These are phyloP conservation scores for Trichaptum fuscoviolaceum DNA, from an alignment of 768 basidiomycete genomes.

Conservation along the genomic window DNA sequence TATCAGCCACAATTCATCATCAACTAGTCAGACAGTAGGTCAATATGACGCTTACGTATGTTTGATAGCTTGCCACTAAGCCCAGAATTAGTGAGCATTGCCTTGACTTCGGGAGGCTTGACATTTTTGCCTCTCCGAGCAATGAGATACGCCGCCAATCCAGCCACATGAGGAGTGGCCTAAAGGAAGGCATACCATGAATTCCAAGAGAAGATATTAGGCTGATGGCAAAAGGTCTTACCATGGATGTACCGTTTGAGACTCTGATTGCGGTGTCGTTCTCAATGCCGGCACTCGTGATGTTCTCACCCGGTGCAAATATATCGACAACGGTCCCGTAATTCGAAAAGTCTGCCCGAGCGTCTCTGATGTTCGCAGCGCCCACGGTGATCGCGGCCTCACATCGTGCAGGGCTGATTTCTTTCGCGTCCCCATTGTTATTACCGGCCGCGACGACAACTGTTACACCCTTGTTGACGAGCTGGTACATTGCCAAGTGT, in stretches of 20 bases:
- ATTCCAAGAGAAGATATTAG: no score
- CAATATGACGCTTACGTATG: not conserved
- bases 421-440: slow-evolving; percentile 24
- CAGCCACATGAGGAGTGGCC: slow-evolving; percentile 38
- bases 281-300: slow-evolving; percentile 28
- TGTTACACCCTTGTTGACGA: slow-evolving; percentile 26
- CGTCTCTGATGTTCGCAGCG: slow-evolving; percentile 31
- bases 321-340: slow-evolving; percentile 34
- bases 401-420: slow-evolving; percentile 33
- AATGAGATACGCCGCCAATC: slow-evolving; percentile 35
- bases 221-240: not conserved
- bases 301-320: slow-evolving; percentile 33
- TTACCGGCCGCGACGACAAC: slow-evolving; percentile 35
- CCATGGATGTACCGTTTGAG: slow-evolving; percentile 17
- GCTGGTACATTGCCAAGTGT: slow-evolving; percentile 15
- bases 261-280: slow-evolving; percentile 17
- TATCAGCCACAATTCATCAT: not conserved
- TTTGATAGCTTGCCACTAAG: slow-evolving; percentile 16
- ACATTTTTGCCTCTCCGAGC: slow-evolving; percentile 22
- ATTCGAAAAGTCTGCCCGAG: slow-evolving; percentile 33
- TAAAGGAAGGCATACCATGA: slow-evolving; percentile 10
- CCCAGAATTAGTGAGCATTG: slow-evolving; percentile 21
- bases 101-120: slow-evolving; percentile 26
- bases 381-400: slow-evolving; percentile 35
- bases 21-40: not conserved